phyloP scores from a whole-genome alignment of 2,329 filamentous ascomycete genomes.

The Clonostachys rhizophaga region DNA sequence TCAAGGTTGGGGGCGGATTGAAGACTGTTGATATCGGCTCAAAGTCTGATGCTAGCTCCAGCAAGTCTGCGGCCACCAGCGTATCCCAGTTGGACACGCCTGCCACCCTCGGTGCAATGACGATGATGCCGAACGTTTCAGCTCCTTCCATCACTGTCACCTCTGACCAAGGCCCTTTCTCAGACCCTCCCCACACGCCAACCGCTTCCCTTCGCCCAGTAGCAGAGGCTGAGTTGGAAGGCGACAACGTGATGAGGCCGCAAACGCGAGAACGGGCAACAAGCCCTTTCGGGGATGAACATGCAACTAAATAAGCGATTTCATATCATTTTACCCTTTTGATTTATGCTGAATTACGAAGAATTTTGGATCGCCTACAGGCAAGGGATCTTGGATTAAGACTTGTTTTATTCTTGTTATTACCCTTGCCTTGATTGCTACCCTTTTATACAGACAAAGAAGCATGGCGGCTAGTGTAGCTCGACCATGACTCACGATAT shows the following conservation, averaged over 20 bases:
- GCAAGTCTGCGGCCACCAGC: neutral
- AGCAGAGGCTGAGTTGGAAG: conserved; percentile 43
- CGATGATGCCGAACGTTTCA: neutral
- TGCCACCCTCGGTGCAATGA: neutral
- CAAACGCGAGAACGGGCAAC: conserved; percentile 18
- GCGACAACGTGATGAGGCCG: conserved; percentile 16
- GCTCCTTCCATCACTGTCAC: neutral
- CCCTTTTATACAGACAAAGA: no score
- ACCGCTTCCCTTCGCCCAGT: conserved; percentile 40
- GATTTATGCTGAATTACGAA: neutral
- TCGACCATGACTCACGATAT: neutral
- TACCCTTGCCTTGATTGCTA: neutral
- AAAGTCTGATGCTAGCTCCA: conserved; percentile 24
- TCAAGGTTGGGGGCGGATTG: conserved; percentile 48
- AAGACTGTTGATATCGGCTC: conserved; percentile 37
- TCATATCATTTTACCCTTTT: neutral
- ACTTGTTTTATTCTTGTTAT: neutral
- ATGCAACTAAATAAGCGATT: conserved; percentile 42
- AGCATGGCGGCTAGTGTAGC: no score
- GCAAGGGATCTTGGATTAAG: neutral
- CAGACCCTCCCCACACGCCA: neutral
- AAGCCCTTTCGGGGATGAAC: conserved; percentile 55
- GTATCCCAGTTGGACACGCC: no score
- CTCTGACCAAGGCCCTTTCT: neutral
- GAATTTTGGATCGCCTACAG: no score